These are phyloP conservation scores for Fusarium sp. DNA, from an alignment of 2,329 filamentous ascomycete genomes.

Conservation along the genomic window DNA sequence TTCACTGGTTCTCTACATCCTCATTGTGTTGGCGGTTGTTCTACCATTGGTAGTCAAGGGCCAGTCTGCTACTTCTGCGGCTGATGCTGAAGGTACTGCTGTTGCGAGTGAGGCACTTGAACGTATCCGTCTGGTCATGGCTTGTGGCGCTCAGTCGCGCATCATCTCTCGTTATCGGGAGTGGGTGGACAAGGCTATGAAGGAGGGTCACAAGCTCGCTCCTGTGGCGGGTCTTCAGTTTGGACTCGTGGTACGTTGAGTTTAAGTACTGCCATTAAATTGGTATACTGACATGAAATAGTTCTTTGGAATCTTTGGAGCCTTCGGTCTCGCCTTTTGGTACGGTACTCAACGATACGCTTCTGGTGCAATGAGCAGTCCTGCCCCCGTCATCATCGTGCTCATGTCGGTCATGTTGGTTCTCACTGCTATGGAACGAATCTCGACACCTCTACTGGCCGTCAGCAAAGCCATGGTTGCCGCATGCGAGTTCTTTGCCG, in stretches of 20 bases:
- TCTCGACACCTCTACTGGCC: conserved; percentile 53
- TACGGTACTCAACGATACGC: conserved; percentile 53
- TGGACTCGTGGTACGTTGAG: conserved; percentile 17
- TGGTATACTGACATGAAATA: conserved; percentile 7
- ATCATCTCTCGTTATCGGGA: conserved; percentile 50
- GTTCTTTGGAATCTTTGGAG: conserved; percentile 48
- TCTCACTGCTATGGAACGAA: conserved; percentile 47
- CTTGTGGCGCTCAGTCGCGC: conserved; percentile 54
- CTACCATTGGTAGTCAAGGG: conserved; percentile 36
- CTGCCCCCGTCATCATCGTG: conserved; percentile 52
- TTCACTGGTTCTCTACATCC: conserved; percentile 56
- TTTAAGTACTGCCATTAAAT: no score
- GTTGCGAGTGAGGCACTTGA: conserved; percentile 56
- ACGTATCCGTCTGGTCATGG: conserved; percentile 55
- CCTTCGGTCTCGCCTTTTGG: conserved; percentile 57
- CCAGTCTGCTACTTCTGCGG: conserved; percentile 27
- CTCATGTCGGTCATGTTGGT: conserved; percentile 53
- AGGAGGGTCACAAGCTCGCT: conserved; percentile 48
- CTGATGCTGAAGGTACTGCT: conserved; percentile 50
- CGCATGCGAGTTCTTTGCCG: conserved; percentile 43
- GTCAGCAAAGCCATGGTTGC: conserved; percentile 44
- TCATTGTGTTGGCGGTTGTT: conserved; percentile 43
- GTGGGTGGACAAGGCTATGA: conserved; percentile 51
- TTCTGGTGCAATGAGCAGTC: conserved; percentile 45
- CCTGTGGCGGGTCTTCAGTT: conserved; percentile 29